Conservation (phyloP, 768 basidiomycete species). For the Paxillus involutus region DNA sequence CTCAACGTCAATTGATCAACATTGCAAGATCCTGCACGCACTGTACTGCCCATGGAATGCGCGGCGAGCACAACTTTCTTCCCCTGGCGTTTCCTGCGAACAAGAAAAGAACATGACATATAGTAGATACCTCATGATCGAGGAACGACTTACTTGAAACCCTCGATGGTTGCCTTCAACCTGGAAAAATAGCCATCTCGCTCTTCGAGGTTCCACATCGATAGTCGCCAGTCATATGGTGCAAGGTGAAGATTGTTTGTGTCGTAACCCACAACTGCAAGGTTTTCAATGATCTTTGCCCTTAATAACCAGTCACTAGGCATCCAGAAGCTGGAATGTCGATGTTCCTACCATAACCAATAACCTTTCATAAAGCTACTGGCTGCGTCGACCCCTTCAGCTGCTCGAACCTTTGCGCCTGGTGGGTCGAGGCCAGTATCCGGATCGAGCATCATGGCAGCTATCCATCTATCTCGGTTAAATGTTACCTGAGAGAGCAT, state of each 20-base stretch:
- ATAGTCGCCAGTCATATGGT: slow-evolving; percentile 89
- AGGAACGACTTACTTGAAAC: slow-evolving; percentile 54
- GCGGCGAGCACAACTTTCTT: slow-evolving; percentile 83
- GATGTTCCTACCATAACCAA: slow-evolving; percentile 76
- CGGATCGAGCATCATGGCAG: slow-evolving; percentile 88
- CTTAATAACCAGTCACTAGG: slow-evolving; percentile 32
- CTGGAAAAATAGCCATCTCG: slow-evolving; percentile 88
- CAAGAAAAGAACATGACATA: neutral
- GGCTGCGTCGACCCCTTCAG: slow-evolving; percentile 90
- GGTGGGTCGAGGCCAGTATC: slow-evolving; percentile 89
- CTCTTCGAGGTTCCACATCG: slow-evolving; percentile 88
- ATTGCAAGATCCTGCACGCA: slow-evolving; percentile 33
- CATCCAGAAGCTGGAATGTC: neutral
- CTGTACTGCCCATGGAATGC: slow-evolving; percentile 85
- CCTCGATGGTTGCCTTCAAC: slow-evolving; percentile 80
- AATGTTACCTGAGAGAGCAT: slow-evolving; percentile 85
- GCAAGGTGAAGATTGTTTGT: slow-evolving; percentile 84
- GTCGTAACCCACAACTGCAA: slow-evolving; percentile 91
- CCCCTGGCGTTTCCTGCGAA: slow-evolving; percentile 57
- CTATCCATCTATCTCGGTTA: slow-evolving; percentile 87
- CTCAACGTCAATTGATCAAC: slow-evolving; percentile 36
- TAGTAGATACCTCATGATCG: neutral
- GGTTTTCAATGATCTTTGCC: slow-evolving; percentile 92
- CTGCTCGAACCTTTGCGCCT: slow-evolving; percentile 83
- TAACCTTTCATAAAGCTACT: slow-evolving; percentile 87